Evolutionary conservation across 2,329 filamentous ascomycete species (phyloP).

Genomic region (Hymenoscyphus albidus): DNA sequence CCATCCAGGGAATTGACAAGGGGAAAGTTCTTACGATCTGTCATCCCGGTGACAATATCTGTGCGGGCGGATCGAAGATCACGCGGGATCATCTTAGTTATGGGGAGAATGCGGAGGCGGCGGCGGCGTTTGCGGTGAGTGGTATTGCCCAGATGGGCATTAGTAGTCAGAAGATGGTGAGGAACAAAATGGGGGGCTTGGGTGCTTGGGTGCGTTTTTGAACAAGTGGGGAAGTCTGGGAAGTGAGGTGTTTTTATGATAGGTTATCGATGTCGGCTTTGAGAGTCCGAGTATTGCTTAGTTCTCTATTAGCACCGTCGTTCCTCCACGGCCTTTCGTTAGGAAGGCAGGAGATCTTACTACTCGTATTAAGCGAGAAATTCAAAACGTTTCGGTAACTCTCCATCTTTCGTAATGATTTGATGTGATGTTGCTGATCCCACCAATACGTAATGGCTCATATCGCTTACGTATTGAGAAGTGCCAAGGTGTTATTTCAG

Average conservation of each 20-base stretch:
- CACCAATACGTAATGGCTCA: no score
- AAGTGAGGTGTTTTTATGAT: neutral
- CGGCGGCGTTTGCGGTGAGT: slow-evolving; percentile 28
- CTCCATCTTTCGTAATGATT: no score
- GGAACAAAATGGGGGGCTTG: neutral
- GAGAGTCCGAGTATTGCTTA: neutral
- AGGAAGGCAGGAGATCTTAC: no score
- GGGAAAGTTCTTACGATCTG: slow-evolving; percentile 27
- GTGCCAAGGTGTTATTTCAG: no score
- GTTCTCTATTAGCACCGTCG: no score
- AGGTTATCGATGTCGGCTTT: neutral
- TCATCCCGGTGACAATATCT: slow-evolving; percentile 27
- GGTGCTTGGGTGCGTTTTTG: neutral
- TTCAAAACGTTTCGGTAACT: no score
- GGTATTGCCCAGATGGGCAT: slow-evolving; percentile 25
- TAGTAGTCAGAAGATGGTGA: slow-evolving; percentile 22
- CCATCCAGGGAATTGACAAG: slow-evolving; percentile 20
- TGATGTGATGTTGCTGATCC: no score
- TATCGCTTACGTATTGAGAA: no score
- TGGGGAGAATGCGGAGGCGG: slow-evolving; percentile 21
- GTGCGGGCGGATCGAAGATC: slow-evolving; percentile 23
- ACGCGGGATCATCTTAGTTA: slow-evolving; percentile 25
- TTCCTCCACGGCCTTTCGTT: no score
- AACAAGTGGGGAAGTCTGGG: neutral
- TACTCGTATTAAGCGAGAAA: no score